These are phyloP conservation scores for Metschnikowia cubensis DNA, from an alignment of 805 yeast genomes.

Conservation along the genomic window DNA sequence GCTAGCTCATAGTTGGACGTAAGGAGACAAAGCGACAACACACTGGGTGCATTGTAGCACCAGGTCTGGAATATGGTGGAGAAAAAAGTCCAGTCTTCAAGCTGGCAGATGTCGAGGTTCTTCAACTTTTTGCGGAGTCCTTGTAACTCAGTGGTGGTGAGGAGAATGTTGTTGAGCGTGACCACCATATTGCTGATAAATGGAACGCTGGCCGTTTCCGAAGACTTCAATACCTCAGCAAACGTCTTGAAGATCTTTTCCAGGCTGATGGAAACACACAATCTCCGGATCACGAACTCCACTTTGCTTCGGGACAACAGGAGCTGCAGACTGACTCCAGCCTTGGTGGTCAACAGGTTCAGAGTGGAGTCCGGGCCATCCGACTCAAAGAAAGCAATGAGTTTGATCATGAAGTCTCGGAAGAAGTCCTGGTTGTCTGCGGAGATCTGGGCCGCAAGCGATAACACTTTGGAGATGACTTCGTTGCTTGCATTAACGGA, in stretches of 20 bases:
- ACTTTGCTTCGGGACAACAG: constrained; percentile 50
- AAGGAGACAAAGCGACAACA: constrained; percentile 75
- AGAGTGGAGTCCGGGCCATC: constrained; percentile 37
- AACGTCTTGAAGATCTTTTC: constrained; percentile 79
- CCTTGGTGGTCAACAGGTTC: background rate
- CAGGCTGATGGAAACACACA: constrained; percentile 76
- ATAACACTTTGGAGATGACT: constrained; percentile 70
- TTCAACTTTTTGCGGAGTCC: constrained; percentile 63
- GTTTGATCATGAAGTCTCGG: constrained; percentile 65
- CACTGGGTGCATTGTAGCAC: constrained; percentile 89
- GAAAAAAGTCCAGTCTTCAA: constrained; percentile 67
- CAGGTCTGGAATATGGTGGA: constrained; percentile 78
- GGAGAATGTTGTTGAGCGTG: constrained; percentile 76
- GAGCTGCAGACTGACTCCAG: constrained; percentile 2
- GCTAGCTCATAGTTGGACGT: constrained; percentile 89
- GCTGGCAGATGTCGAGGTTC: constrained; percentile 46
- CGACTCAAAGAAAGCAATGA: constrained; percentile 63
- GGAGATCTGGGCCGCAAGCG: constrained; percentile 69
- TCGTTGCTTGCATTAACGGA: constrained; percentile 65
- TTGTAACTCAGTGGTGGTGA: constrained; percentile 79
- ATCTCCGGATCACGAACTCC: constrained; percentile 78
- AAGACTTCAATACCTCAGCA: constrained; percentile 62
- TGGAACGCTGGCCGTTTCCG: constrained; percentile 52
- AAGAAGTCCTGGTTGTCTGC: constrained; percentile 75
- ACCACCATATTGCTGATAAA: constrained; percentile 82